A percentile compares a stretch with the other conserved stretches of the same genome.
These are phyloP conservation scores for Acanthamoeba quina DNA, from an alignment of 208 protist species.

Conservation along the genomic window DNA sequence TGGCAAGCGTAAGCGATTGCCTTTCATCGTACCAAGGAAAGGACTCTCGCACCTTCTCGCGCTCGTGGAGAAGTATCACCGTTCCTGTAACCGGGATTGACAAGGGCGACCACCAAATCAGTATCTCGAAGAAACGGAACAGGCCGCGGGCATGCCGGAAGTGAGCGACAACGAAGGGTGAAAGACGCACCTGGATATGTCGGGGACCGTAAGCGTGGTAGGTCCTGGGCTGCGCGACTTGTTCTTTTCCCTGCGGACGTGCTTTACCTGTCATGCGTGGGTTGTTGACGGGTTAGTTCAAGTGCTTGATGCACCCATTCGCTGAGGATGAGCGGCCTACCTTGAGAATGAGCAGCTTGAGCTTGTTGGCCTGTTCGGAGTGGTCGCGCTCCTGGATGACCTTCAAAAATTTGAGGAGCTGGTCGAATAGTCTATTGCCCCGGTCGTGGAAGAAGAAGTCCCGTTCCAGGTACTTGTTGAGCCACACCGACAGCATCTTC, in stretches of 20 bases:
- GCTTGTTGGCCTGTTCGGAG: slow-evolving; percentile 71
- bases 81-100: neutral
- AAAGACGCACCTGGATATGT: neutral
- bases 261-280: neutral
- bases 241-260: slow-evolving; percentile 7
- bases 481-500: slow-evolving; percentile 63
- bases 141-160: neutral
- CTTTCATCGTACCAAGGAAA: too few relatives aligned
- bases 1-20: neutral
- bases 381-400: slow-evolving; percentile 36
- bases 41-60: neutral
- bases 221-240: neutral
- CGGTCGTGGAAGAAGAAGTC: slow-evolving; percentile 70
- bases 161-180: neutral
- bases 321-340: neutral
- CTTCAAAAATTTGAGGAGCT: slow-evolving; percentile 65
- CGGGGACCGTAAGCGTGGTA: neutral
- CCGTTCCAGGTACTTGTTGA: slow-evolving; percentile 61
- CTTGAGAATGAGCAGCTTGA: slow-evolving; percentile 74
- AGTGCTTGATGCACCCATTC: neutral
- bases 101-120: neutral
- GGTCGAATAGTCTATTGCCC: slow-evolving; percentile 63
- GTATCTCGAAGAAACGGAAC: neutral
- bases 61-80: slow-evolving; percentile 2
- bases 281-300: neutral